phyloP scores from a whole-genome alignment of 805 yeast species.

The Spathaspora hagerdaliae region DNA sequence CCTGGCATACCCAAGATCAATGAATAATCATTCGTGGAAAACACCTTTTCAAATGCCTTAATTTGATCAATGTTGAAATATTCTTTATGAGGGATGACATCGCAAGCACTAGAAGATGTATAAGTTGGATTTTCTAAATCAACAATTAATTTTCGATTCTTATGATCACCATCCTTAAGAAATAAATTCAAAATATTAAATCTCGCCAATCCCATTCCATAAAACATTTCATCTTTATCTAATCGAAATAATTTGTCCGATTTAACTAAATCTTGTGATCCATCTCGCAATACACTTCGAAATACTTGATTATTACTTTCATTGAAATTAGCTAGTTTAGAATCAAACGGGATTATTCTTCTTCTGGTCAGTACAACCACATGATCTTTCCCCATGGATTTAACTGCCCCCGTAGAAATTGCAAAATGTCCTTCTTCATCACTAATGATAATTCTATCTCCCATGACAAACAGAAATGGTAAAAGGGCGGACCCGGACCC shows the following conservation, averaged over 20 bases:
- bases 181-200: conserved; percentile 72
- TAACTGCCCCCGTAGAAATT: conserved; percentile 59
- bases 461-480: conserved; percentile 41
- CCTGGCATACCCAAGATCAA: conserved; percentile 97
- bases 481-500: conserved; percentile 15
- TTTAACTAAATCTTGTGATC: conserved; percentile 2
- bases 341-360: conserved; percentile 43
- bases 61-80: conserved; percentile 68
- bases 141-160: conserved; percentile 47
- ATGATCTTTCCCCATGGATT: conserved; percentile 34
- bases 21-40: conserved; percentile 69
- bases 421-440: conserved; percentile 80
- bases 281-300: conserved; percentile 39
- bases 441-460: conserved; percentile 70
- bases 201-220: conserved; percentile 72
- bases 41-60: conserved; percentile 60
- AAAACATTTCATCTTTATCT: conserved; percentile 76
- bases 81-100: conserved; percentile 9
- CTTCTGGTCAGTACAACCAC: conserved; percentile 53
- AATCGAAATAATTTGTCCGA: conserved; percentile 46
- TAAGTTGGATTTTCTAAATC: conserved; percentile 47
- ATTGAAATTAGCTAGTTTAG: conserved; percentile 41
- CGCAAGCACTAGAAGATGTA: conserved; percentile 12
- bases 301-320: conserved; percentile 44
- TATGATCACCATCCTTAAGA: conserved; percentile 43